Conservation (phyloP, 2,329 filamentous ascomycete species). For the Colletotrichum plurivorum region DNA sequence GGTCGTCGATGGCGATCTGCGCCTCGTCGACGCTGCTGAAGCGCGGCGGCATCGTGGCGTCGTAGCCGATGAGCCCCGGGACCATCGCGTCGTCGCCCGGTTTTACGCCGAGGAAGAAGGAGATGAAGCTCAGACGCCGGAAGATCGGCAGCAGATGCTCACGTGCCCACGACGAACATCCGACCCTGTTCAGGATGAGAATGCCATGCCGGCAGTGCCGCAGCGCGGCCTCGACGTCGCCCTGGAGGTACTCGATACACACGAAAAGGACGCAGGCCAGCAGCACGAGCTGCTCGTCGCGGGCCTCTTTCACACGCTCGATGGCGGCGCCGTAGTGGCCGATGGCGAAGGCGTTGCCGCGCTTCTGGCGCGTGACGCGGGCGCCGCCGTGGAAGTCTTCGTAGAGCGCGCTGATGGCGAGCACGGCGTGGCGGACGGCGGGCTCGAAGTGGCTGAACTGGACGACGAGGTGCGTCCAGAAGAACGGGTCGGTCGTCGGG, state of each 20-base stretch:
- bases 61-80: constrained; percentile 51
- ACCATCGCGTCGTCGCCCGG: constrained; percentile 46
- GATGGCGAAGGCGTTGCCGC: constrained; percentile 35
- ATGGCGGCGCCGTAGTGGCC: constrained; percentile 50
- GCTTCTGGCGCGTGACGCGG: constrained; percentile 31
- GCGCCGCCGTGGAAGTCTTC: constrained; percentile 46
- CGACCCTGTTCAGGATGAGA: constrained; percentile 25
- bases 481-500: constrained; percentile 44
- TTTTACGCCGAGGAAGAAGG: constrained; percentile 38
- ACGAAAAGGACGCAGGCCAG: constrained; percentile 66
- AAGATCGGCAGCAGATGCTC: constrained; percentile 47
- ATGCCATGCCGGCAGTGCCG: constrained; percentile 33
- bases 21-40: constrained; percentile 52
- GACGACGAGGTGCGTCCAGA: constrained; percentile 63
- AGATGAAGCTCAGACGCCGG: constrained; percentile 24
- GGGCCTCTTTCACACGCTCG: constrained; percentile 45
- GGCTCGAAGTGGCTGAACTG: constrained; percentile 61
- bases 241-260: constrained; percentile 67
- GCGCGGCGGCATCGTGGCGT: constrained; percentile 49
- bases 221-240: constrained; percentile 56
- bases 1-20: constrained; percentile 50
- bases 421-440: constrained; percentile 63
- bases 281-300: constrained; percentile 48
- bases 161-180: constrained; percentile 52
- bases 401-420: constrained; percentile 64